Evolutionary conservation across 2,329 filamentous ascomycete species (phyloP), one percentile per base, ranked within the genome.

Genomic region (Claviceps monticola): DNA sequence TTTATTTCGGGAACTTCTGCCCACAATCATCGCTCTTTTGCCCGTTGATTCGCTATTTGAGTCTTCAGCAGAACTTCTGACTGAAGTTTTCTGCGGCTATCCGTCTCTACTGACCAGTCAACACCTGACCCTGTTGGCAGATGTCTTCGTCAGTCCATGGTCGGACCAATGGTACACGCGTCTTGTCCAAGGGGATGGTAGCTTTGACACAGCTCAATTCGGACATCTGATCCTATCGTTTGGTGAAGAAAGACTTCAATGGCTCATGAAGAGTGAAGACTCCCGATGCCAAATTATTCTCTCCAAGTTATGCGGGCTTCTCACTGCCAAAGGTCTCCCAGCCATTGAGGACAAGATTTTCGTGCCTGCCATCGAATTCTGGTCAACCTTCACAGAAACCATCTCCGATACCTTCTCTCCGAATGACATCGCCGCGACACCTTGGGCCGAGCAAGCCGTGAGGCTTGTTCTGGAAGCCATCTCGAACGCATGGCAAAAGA

Each of bases 301-400:
- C 14, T 68, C 69, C 2, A 76, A 73, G 37, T 70, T 87, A n/a
- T 79, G 77, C 54, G 79, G 80, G 4, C 73, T 93, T 5, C 71
- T 90, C 23, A 75, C 75, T 19, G 77, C 81, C 13, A 72, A 80
- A 13, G 86, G 86, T 1, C 76, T 80, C 58, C 79, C 84, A 1
- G 81, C 83, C 1, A 77, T 77, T 4, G 86, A 91, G 51, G 85
- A 93, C 59, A 82, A 80, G 56, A 79, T 89, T 11, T 89, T 88
- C 51, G 78, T 86, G 0, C 78, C 81, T 1, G 79, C 83, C 1
- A 74, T 91, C 14, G 86, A 93, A 59, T 91, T 93, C 62, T 93
- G 88, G 87, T 83, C 79, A 17, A 82, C 79, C 1, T 88, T 83
- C 62, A 79, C 86, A 5, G 86, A 89, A 65, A 78, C 79, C 13